phyloP scores from a whole-genome alignment of 2,329 filamentous ascomycete genomes.

The Diaporthe capsici region DNA sequence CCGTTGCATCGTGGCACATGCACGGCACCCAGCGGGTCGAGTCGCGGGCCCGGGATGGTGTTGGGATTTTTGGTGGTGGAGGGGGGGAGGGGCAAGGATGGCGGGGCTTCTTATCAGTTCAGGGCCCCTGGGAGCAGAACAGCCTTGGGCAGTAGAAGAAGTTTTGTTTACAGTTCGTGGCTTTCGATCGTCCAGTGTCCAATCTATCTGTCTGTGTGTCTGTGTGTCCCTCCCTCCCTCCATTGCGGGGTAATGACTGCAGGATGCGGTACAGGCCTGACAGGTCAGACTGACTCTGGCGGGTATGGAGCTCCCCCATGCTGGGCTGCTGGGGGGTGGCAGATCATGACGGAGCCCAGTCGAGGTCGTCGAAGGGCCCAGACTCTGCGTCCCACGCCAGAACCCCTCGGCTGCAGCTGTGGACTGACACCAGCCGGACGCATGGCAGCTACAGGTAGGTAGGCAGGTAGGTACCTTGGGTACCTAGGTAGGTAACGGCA shows the following conservation, averaged over 20 bases:
- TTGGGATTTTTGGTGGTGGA: not conserved
- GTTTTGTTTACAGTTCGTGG: not conserved
- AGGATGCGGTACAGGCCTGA: slow-evolving; percentile 21
- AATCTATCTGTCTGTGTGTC: not conserved
- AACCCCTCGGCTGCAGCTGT: slow-evolving; percentile 15
- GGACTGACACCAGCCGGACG: slow-evolving; percentile 25
- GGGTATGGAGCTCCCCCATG: slow-evolving; percentile 23
- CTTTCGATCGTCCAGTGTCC: slow-evolving; percentile 16
- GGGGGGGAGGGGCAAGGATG: not conserved
- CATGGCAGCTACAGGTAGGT: not conserved
- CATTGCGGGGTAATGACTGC: slow-evolving; percentile 27
- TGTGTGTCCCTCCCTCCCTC: not conserved
- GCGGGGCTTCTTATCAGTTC: slow-evolving; percentile 14
- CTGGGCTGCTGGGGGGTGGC: not conserved
- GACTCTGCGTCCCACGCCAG: slow-evolving; percentile 26
- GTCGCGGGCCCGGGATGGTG: not conserved
- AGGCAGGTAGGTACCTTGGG: not conserved
- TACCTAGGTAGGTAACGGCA: not conserved
- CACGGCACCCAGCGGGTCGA: not conserved
- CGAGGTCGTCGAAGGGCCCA: slow-evolving; percentile 15
- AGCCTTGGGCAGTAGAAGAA: not conserved
- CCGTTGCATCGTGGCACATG: slow-evolving; percentile 14
- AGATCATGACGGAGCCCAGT: slow-evolving; percentile 19
- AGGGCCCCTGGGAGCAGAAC: not conserved
- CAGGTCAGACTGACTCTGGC: slow-evolving; percentile 15